Percentiles rank a stretch among this genome's conserved stretches.
Evolutionary conservation across 441 rosid species (phyloP).

Genomic region (Erodium texanum): DNA sequence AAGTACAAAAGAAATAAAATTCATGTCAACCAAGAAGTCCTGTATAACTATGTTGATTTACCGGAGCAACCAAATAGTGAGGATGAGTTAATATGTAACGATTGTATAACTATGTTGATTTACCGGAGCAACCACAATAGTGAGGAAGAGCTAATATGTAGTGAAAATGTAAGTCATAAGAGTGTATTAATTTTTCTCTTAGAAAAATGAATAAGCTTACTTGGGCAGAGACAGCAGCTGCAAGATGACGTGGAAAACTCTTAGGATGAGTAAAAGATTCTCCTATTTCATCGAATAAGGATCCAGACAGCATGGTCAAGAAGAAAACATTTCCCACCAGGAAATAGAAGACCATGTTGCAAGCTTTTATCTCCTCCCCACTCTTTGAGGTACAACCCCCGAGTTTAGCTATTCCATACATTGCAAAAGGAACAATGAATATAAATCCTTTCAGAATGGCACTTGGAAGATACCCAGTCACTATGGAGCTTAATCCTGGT

Average conservation of each 20-base stretch:
- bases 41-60: too few species aligned
- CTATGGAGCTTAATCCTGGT: constrained; percentile 79
- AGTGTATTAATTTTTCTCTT: neutral
- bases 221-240: constrained; percentile 73
- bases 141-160: too few species aligned
- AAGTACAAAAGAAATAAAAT: neutral
- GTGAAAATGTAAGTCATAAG: neutral
- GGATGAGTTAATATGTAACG: too few species aligned
- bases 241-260: constrained; percentile 73
- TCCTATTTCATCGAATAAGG: constrained; percentile 78
- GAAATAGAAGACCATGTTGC: constrained; percentile 92
- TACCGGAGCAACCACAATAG: too few species aligned
- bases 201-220: constrained; percentile 29
- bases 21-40: too few species aligned
- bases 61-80: too few species aligned
- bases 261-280: constrained; percentile 62
- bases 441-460: constrained; percentile 75
- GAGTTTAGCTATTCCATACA: constrained; percentile 59
- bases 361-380: constrained; percentile 78
- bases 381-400: constrained; percentile 70
- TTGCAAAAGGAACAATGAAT: constrained; percentile 63
- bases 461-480: constrained; percentile 90
- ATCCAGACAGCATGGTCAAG: constrained; percentile 79
- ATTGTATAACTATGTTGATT: too few species aligned
- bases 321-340: constrained; percentile 85